Base-by-base conservation (phyloP, 2,329 filamentous ascomycete species). In the Claviceps capensis region DNA sequence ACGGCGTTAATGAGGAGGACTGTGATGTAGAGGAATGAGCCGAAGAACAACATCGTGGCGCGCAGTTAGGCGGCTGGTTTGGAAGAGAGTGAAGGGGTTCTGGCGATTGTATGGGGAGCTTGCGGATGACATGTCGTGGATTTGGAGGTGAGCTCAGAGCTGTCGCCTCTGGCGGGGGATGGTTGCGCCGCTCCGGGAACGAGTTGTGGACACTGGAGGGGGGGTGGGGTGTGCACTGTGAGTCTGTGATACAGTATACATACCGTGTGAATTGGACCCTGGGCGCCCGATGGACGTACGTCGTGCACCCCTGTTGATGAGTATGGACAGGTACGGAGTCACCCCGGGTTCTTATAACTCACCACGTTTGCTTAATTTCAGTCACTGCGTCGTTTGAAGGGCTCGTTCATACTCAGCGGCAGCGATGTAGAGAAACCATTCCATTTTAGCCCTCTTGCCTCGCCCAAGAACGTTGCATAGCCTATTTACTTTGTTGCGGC, bases 1-100 rank as follows among this genome's bases (percentile, higher is more conserved):
- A 97, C 85, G 59, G 88, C 88, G 70, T 98, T 98, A 70, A 93
- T 83, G 65, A 97, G 79, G 63, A 97, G 87, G 66, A 95, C 76
- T 60, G 82, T 78, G 59, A 91, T 66, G 68, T 91, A 90, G 67
- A 93, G 75, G 54, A 93, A 76, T 62, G 82, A 86, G 51, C 77
- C 77, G 57, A 81, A 71, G 72, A 90, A 78, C 57, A 88, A 73
- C 83, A 88, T 87, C 49, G 52, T 63, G 62, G 57, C 7, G 34
- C 13, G 38, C 17, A 16, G 11, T 38, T 45, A 47, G 8, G 8
- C 16, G 49, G 44, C 36, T n/a, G 38, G 43, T 37, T 26, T 43
- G 53, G 30, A 41, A 49, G 45, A 22, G 37, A 36, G 38, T 14
- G 47, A 16, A 22, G 22, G 41, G 16, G 41, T 19, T 17, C 19